These are phyloP conservation scores for Diddensiella santjacobensis DNA, from an alignment of 805 yeast genomes.

Conservation along the genomic window DNA sequence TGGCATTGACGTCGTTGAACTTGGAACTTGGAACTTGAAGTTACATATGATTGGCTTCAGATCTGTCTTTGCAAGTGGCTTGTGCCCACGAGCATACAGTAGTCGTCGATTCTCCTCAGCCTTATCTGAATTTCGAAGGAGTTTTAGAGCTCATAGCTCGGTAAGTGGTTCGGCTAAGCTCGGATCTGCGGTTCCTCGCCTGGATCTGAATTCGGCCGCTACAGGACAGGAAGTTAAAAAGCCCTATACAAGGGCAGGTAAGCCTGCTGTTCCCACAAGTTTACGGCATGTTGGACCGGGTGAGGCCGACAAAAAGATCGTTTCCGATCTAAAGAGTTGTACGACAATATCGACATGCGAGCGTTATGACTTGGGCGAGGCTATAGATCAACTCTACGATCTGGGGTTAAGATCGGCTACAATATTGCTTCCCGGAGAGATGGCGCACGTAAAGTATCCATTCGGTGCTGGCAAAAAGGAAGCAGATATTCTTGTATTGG, in stretches of 20 bases:
- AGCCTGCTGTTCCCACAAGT: background rate
- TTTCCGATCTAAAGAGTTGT: conserved; percentile 38
- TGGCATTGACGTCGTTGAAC: too few relatives aligned
- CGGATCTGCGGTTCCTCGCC: background rate
- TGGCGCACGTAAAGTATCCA: conserved; percentile 49
- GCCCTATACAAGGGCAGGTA: background rate
- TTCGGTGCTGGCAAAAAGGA: conserved; percentile 30
- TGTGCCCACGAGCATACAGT: too few relatives aligned
- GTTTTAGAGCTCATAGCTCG: background rate
- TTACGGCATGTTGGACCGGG: conserved; percentile 2
- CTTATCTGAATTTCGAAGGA: background rate
- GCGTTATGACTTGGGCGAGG: conserved; percentile 53
- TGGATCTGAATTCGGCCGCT: background rate
- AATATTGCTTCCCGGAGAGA: conserved; percentile 62
- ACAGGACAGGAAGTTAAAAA: background rate
- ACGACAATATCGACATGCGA: conserved; percentile 75
- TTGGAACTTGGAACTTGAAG: too few relatives aligned
- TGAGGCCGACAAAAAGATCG: background rate
- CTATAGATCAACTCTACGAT: conserved; percentile 37
- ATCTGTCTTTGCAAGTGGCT: too few relatives aligned
- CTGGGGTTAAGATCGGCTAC: conserved; percentile 37
- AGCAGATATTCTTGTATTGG: conserved; percentile 61
- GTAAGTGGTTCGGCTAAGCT: background rate
- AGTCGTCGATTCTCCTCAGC: too few relatives aligned
- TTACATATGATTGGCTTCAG: too few relatives aligned